These are phyloP conservation scores for Elsinoe perseae DNA, from an alignment of 2,329 filamentous ascomycete species.

Conservation along the genomic window DNA sequence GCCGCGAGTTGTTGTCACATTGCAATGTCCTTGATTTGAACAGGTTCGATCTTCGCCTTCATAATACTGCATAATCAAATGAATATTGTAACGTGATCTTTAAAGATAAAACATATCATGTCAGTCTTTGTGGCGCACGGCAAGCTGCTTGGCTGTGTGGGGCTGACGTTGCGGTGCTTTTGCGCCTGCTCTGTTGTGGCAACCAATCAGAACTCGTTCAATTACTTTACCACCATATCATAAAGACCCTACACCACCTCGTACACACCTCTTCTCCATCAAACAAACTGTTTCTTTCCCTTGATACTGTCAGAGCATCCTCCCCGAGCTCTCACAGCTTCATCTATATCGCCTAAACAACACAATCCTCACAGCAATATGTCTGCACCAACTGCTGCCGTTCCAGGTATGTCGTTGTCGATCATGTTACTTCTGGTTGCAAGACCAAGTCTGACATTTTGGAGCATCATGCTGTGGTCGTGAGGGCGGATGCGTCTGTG, in stretches of 20 bases:
- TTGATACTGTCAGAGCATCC: not conserved
- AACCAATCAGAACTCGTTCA: conserved; percentile 2
- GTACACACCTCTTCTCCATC: not conserved
- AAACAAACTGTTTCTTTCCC: not conserved
- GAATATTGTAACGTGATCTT: no score
- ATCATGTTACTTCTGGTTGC: conserved; percentile 13
- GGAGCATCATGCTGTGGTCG: conserved; percentile 54
- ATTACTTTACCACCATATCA: not conserved
- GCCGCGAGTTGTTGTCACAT: no score
- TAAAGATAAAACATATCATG: not conserved
- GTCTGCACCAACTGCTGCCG: conserved; percentile 33
- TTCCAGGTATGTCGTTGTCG: conserved; percentile 33
- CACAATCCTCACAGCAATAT: conserved; percentile 26
- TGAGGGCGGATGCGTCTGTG: conserved; percentile 46
- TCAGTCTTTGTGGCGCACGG: no score
- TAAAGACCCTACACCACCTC: not conserved
- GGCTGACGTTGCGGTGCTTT: not conserved
- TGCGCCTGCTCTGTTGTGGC: not conserved
- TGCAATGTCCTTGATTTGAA: no score
- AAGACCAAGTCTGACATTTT: conserved; percentile 35
- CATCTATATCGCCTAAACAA: not conserved
- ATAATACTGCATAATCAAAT: no score
- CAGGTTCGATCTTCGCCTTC: no score
- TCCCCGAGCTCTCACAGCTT: no score
- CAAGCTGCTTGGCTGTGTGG: not conserved